Base-by-base conservation (phyloP, 129 eudicot species). In the Chrysanthemum seticuspe region DNA sequence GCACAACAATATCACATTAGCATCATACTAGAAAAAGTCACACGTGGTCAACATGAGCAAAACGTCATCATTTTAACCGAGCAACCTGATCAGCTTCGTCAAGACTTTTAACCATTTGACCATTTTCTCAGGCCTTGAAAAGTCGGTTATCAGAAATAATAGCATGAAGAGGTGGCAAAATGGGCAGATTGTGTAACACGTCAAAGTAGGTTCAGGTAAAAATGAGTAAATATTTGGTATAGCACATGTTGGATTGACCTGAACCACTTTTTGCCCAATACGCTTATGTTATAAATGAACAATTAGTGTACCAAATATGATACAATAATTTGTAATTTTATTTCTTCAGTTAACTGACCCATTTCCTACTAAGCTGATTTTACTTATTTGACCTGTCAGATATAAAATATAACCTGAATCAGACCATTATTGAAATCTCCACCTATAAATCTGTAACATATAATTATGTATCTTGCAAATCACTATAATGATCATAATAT, bases 141-240 rank as follows among this genome's bases (percentile, higher is more conserved):
- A 21, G 21, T 21, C 21, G 21, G 21, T 21, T 21, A 21, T 21
- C 21, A 21, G 21, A 21, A 21, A 21, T 21, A 21, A 21, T 21
- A 21, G 21, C 21, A 21, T 21, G 21, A 21, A 21, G 21, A 21
- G 21, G 21, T 21, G 18, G 55, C 55, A 57, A 57, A 68, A 55
- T 6, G 65, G 75, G 54, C 27, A 3, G 65, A 13, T 70, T 71
- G 53, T 10, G 65, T 34, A 70, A 54, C 36, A 2, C 18, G 74
- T 10, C 52, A 69, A 52, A 67, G 13, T 58, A 67, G 21, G 70
- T 65, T n/a, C 27, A 56, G 16, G 27, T 56, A 7, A 6, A 15
- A 60, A 21, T n/a, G 7, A 23, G 40, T 4, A 21, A 21, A 21
- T 21, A 21, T 21, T 21, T 21, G 21, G 21, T 21, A 21, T 21